Evolutionary conservation across 768 basidiomycete genomes (phyloP).

Genomic region (Russula dissimulans): DNA sequence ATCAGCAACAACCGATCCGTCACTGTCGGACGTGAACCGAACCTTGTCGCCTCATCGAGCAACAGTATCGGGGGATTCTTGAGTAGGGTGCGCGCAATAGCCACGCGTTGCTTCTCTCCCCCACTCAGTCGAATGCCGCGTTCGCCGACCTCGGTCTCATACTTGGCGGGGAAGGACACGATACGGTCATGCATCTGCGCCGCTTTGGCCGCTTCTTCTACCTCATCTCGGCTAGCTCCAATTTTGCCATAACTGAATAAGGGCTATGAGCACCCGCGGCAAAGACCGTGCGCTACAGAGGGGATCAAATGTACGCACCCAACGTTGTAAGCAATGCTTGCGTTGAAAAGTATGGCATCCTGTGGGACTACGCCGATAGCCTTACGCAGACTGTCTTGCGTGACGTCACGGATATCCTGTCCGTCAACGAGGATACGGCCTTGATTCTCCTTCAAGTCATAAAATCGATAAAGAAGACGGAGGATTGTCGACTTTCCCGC

Average conservation of each 20-base stretch:
- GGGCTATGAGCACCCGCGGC: neutral
- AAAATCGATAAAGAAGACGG: conserved; percentile 87
- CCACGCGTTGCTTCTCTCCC: conserved; percentile 85
- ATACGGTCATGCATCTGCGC: conserved; percentile 88
- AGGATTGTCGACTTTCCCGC: conserved; percentile 78
- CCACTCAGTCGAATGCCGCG: conserved; percentile 77
- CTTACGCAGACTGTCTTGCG: conserved; percentile 67
- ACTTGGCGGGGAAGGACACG: conserved; percentile 74
- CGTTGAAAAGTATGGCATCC: conserved; percentile 66
- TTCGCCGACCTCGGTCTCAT: conserved; percentile 86
- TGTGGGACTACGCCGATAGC: conserved; percentile 90
- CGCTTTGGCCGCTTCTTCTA: conserved; percentile 68
- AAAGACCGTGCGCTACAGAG: neutral
- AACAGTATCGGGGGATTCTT: conserved; percentile 79
- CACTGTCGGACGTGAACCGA: conserved; percentile 7
- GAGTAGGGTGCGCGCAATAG: conserved; percentile 77
- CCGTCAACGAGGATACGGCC: conserved; percentile 79
- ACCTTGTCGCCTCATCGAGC: conserved; percentile 73
- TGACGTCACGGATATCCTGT: conserved; percentile 80
- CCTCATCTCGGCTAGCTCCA: conserved; percentile 58
- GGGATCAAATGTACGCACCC: conserved; percentile 34
- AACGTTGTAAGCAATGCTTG: conserved; percentile 64
- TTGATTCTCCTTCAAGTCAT: conserved; percentile 74
- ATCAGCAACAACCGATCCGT: neutral
- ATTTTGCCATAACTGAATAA: conserved; percentile 62